Percentiles rank a stretch among this genome's conserved stretches.
Conservation (phyloP, 2,329 filamentous ascomycete genomes). For the Lachnellula occidentalis region DNA sequence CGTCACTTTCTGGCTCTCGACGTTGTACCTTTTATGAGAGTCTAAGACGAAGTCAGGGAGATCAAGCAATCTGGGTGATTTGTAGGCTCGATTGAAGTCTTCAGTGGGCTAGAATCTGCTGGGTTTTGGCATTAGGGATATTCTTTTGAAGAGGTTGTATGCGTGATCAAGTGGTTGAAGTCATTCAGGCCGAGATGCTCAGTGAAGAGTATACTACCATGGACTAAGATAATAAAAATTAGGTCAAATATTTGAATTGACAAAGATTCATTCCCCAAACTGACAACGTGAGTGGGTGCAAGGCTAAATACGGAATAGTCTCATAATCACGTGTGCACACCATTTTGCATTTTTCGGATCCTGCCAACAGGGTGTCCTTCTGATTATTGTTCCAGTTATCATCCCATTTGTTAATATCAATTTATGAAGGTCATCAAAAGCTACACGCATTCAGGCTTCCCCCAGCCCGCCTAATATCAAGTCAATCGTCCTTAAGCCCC, state of each 20-base stretch:
- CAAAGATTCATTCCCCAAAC: too few species aligned
- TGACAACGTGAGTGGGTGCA: too few species aligned
- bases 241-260: too few species aligned
- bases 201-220: too few species aligned
- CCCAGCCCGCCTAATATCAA: background rate
- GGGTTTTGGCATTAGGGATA: background rate
- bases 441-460: background rate
- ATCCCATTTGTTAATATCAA: background rate
- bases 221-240: too few species aligned
- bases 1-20: background rate
- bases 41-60: background rate
- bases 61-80: background rate
- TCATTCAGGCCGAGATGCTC: too few species aligned
- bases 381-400: background rate
- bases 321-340: too few species aligned
- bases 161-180: too few species aligned
- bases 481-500: slow-evolving; percentile 50
- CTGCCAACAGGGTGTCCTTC: background rate
- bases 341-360: too few species aligned
- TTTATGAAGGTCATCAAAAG: background rate
- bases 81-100: background rate
- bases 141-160: too few species aligned
- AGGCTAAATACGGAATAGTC: too few species aligned
- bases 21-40: background rate
- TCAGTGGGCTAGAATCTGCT: background rate